Base-by-base conservation (phyloP, 2,329 filamentous ascomycete genomes). In the Cytospora chrysosperma region DNA sequence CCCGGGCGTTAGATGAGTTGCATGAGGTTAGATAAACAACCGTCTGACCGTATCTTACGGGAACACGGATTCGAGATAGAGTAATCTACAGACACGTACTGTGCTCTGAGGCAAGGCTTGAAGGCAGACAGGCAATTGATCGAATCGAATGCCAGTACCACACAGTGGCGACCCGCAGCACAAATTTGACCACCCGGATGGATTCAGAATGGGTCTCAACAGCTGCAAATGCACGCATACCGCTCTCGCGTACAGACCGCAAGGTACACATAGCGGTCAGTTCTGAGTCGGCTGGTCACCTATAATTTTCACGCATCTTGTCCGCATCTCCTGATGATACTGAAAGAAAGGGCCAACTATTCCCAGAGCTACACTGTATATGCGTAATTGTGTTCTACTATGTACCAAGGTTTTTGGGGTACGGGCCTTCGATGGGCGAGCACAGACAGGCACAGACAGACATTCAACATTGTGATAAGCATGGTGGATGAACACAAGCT, bases 121-220 rank as follows among this genome's bases (percentile, higher is more conserved):
- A 7, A 40, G 32, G 15, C 32, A 26, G 32, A 55, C 51, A 55
- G 37, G 43, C 34, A 34, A 8, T 49, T 34, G 37, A 55, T 27
- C 52, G 52, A 32, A 34, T 54, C n/a, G 59, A 32, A 61, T 55
- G 43, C 37, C 51, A 47, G 50, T 61, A 37, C 37, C 59, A 61
- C 59, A 61, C 59, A 61, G 59, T 61, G 59, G 59, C 51, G 59
- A 61, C 59, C 59, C 59, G 59, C 59, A 61, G 59, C 59, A 61
- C 59, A 56, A 61, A 61, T 34, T 61, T 53, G 51, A 37, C 51
- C 37, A 5, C 47, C 51, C 51, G 59, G 59, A 50, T 28, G 59
- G 51, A 21, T 55, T 61, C 51, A 47, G 55, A 49, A 49, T 61
- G 59, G 59, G 50, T 37, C 59, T 55, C 28, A 61, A 51, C 53